A percentile compares a stretch with the other conserved stretches of the same genome.
phyloP scores from a whole-genome alignment of 164 flowering plant species.

The Cinnamomum chago region DNA sequence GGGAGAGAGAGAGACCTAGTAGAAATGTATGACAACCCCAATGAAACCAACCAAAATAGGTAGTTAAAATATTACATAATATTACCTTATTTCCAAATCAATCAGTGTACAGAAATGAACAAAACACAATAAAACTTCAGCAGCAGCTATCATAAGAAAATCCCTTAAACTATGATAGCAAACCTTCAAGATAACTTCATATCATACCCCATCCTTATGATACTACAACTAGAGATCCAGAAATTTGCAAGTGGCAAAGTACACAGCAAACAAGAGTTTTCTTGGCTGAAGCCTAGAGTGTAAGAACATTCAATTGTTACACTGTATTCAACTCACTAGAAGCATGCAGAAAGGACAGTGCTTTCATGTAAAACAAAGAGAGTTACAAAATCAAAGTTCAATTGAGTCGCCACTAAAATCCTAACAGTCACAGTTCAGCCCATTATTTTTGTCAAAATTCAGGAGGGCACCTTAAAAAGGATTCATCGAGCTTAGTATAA shows the following conservation, averaged over 20 bases:
- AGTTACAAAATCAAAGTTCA: too few species aligned
- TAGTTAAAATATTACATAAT: not conserved
- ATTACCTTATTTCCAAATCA: not conserved
- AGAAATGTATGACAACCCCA: too few species aligned
- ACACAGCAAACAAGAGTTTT: not conserved
- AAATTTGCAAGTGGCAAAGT: not conserved
- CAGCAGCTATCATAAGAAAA: not conserved
- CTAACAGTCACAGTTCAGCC: too few species aligned
- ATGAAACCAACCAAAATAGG: not conserved
- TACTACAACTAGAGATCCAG: not conserved
- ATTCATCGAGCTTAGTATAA: too few species aligned
- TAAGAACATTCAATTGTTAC: not conserved
- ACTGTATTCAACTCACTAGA: not conserved
- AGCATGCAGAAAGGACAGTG: not conserved
- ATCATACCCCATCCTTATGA: not conserved
- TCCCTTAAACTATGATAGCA: not conserved
- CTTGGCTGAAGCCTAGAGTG: not conserved
- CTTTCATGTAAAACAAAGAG: not conserved
- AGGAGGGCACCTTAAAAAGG: too few species aligned
- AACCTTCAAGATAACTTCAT: not conserved
- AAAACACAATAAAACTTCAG: not conserved
- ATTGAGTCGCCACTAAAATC: too few species aligned
- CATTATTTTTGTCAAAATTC: too few species aligned
- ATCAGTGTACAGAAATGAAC: not conserved
- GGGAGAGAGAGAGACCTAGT: not conserved